Conservation (phyloP, 768 basidiomycete species). For the Boletus reticuloceps region DNA sequence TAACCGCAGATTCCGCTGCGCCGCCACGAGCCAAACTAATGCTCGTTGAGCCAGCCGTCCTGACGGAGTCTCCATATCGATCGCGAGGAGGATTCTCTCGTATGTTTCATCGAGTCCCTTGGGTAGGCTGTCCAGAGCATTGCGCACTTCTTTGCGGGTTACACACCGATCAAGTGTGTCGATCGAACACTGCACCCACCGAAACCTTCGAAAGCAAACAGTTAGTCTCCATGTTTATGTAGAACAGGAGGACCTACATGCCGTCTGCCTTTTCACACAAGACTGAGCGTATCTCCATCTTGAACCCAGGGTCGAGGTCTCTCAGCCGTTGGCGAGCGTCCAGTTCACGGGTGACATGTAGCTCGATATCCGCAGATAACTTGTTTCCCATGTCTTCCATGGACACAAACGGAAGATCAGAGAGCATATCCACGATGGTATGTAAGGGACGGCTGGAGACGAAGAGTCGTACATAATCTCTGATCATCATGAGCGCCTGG, state of each 20-base stretch:
- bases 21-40: conserved; percentile 1
- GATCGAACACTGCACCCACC: conserved; percentile 2
- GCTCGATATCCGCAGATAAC: not conserved
- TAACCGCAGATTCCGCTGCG: not conserved
- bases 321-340: not conserved
- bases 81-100: conserved; percentile 1
- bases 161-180: conserved; percentile 1
- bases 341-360: not conserved
- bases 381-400: not conserved
- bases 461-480: not conserved
- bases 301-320: not conserved
- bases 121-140: not conserved
- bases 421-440: not conserved
- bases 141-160: not conserved
- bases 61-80: not conserved
- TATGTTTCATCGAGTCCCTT: conserved; percentile 3
- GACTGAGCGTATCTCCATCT: not conserved
- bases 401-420: not conserved
- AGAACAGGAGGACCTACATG: not conserved
- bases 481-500: conserved; percentile 1
- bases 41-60: not conserved
- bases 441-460: not conserved
- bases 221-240: not conserved
- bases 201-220: not conserved
- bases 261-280: not conserved